Evolutionary conservation across 805 yeast genomes (phyloP), one percentile per base, ranked within the genome.

Genomic region (Kodamaea leandrae): DNA sequence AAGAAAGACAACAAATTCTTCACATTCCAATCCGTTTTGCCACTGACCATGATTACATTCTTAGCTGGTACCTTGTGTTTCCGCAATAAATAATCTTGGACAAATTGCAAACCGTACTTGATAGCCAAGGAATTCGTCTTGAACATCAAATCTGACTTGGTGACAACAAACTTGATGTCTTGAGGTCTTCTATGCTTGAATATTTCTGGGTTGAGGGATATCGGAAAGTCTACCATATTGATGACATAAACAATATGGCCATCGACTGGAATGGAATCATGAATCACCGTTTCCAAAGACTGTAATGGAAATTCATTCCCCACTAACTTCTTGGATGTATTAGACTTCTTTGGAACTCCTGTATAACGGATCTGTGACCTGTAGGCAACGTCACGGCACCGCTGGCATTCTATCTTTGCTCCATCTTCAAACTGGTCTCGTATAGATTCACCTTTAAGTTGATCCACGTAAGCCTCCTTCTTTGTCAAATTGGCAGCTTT

Each of bases 181-280:
- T 50, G 41, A 0, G 71, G 61, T 3, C 63, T 49, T 21, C 71
- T 50, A 32, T 55, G 57, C 27, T 64, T 52, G 18, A 66, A 52
- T 6, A 77, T 59, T 2, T 53, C 48, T 6, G 54, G 50, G 43
- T 72, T 63, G 2, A 82, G 52, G 5, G 82, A 71, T 29, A 83
- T 62, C 1, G 96, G 96, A 54, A 86, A 86, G 49, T 86, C 95
- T 10, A 73, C 58, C 1, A 84, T 79, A 25, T 84, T 81, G 7
- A 83, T 65, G 1, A 85, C 78, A 53, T 83, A 81, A 2, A 82
- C 72, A 1, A 83, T 49, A 6, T 70, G 69, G 3, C 77, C 72
- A 23, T 59, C 50, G 3, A 50, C 52, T 2, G 81, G 87, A 16
- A 76, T 63, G 2, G 47, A 43, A 4, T 44, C 46, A 47, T 55